Base-by-base conservation (phyloP, 164 flowering plant species). In the Nymphaea thermarum region DNA sequence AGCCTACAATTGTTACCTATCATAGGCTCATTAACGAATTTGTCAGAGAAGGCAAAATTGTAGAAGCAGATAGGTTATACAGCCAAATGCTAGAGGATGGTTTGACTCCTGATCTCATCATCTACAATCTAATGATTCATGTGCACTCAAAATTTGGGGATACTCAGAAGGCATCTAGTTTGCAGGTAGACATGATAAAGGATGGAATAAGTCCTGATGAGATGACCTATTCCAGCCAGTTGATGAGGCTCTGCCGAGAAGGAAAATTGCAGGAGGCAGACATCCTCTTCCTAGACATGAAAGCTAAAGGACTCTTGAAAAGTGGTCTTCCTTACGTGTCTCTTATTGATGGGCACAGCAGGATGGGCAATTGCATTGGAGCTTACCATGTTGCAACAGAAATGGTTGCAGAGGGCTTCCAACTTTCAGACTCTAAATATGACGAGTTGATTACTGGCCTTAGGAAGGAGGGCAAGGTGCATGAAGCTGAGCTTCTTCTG, bases 331-430 rank as follows among this genome's bases (percentile, higher is more conserved):
- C 86, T 44, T 91, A 84, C 45, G 74, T 18, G 60, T 73, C 76
- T 11, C 70, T 91, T 67, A 63, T 89, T 63, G 79, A 79, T 70
- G 87, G 87, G 36, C 74, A 77, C 66, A 86, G 87, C 74, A 78
- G 82, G 66, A 60, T 74, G 4, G 80, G 74, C 41, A 81, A 87
- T 69, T 82, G 78, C 57, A 6, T 6, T 42, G 85, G 82, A 25
- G 93, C 91, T 12, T 86, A 85, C 74, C 42, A 5, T 65, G 84
- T 87, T 83, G 87, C 77, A 61, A 74, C 75, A 67, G 93, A 88
- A 72, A 88, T 88, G 93, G 61, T 71, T 55, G 85, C 75, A 44
- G 75, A 73, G 44, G 83, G 85, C 57, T 81, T 83, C 71, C 63
- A 72, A 5, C 84, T 78, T 11, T 63, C 44, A 71, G 67, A 68